Base-by-base conservation (phyloP, 495 filamentous ascomycete genomes). In the Penicillium tannophilum region DNA sequence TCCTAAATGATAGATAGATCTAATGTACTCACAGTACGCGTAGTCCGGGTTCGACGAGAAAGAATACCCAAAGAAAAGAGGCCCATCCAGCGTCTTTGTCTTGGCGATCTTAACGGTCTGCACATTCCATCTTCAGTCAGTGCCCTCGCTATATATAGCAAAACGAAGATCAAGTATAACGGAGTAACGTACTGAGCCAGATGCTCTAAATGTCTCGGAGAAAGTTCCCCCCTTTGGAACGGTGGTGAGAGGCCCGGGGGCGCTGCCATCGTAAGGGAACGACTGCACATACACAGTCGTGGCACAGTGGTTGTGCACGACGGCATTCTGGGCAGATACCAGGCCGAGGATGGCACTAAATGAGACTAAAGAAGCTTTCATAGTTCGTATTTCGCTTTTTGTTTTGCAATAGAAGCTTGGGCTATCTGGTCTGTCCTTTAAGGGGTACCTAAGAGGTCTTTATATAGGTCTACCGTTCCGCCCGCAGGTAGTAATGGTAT, bases 51-150 rank as follows among this genome's bases (percentile, higher is more conserved):
- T 66, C 12, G 63, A 64, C 4, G 60, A 62, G 59, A 71, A 66
- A 16, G 68, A 70, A 54, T 70, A 70, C 51, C 65, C 65, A 61
- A 70, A 71, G 59, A 71, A 71, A 54, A 68, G 63, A 59, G 65
- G 68, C 7, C 17, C 56, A 41, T 39, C 20, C 19, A 71, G 56
- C 26, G 68, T 71, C 55, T 71, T 71, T 47, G 65, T 62, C 51
- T 63, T 66, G 44, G 62, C 58, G 24, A 71, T 71, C 57, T 71
- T 71, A 23, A 71, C 44, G 39, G 65, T 71, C 68, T 71, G 19
- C 52, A 53, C 28, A 56, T 63, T 58, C 26, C 44, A 63, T 63
- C 24, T 53, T 20, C 10, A 46, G 60, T 63, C 54, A 69, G 58
- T 58, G 30, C 57, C 20, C 35, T 36, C 55, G 24, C 28, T 39